These are phyloP conservation scores for Phaseolus lunatus DNA, from an alignment of 306 rosid genomes.

Conservation along the genomic window DNA sequence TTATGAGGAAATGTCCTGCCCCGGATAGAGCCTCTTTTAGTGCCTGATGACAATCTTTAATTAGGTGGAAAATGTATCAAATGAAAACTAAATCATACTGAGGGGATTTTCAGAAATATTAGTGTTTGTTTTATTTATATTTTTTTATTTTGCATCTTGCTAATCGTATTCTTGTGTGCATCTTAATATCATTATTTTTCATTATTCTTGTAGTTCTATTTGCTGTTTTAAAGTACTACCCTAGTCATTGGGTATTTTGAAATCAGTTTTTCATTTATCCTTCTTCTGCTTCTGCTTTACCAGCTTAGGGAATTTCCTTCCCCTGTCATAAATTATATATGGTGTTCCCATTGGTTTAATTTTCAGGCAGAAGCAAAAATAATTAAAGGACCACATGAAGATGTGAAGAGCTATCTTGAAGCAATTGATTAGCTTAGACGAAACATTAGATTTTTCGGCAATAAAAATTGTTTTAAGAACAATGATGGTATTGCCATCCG, in stretches of 20 bases:
- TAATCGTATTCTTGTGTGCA: neutral
- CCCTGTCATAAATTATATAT: neutral
- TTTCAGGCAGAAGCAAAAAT: conserved; percentile 77
- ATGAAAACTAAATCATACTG: neutral
- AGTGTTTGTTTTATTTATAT: neutral
- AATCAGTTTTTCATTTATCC: neutral
- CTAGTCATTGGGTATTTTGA: neutral
- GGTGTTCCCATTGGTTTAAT: conserved; percentile 31
- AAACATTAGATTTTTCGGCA: conserved; percentile 67
- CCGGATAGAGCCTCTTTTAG: neutral
- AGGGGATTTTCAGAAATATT: neutral
- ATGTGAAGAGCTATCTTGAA: conserved; percentile 77
- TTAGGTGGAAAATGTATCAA: neutral
- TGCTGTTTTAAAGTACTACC: neutral
- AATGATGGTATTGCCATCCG: conserved; percentile 64
- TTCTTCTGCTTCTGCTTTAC: neutral
- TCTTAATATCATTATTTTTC: neutral
- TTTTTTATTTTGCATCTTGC: conserved; percentile 3
- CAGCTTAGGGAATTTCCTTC: neutral
- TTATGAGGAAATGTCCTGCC: neutral
- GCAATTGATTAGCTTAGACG: conserved; percentile 75
- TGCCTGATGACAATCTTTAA: neutral
- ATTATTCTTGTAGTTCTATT: neutral
- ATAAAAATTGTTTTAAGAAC: conserved; percentile 68
- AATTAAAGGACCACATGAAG: conserved; percentile 80